A percentile compares a stretch with the other conserved stretches of the same genome.
These are phyloP conservation scores for Prunus fruticosa DNA, from an alignment of 306 rosid species.

Conservation along the genomic window DNA sequence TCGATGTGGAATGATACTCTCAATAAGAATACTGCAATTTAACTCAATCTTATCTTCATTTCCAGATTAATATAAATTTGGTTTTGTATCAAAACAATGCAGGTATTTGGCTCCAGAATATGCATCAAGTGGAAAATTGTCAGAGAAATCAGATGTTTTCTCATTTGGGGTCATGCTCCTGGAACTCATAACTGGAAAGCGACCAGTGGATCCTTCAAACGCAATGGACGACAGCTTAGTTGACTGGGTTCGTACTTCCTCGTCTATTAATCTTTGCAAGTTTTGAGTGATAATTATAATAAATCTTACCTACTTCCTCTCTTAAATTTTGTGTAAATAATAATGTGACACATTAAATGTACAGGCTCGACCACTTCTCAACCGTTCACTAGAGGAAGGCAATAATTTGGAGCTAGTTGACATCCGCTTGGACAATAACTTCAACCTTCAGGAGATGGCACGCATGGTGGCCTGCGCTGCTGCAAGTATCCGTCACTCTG, in stretches of 20 bases:
- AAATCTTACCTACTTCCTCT: no score
- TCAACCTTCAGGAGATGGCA: constrained; percentile 51
- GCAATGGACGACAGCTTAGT: constrained; percentile 84
- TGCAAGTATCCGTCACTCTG: constrained; percentile 84
- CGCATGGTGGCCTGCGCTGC: constrained; percentile 84
- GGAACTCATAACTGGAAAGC: constrained; percentile 73
- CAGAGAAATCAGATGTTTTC: constrained; percentile 91
- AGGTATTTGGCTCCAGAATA: constrained; percentile 97
- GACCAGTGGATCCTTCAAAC: constrained; percentile 62
- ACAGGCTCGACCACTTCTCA: constrained; percentile 82
- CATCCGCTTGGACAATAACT: constrained; percentile 52
- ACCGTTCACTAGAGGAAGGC: constrained; percentile 56
- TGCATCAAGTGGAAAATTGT: constrained; percentile 87
- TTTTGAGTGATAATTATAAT: no score
- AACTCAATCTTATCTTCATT: not conserved
- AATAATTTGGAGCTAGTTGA: constrained; percentile 60
- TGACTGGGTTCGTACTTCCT: constrained; percentile 70
- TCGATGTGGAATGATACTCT: no score
- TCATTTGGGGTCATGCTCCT: constrained; percentile 89
- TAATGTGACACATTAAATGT: not conserved
- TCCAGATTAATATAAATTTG: not conserved
- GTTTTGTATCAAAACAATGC: constrained; percentile 17
- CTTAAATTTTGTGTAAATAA: not conserved
- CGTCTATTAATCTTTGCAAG: not conserved
- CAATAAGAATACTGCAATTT: not conserved